Percentiles rank a stretch among this genome's conserved stretches.
Conservation (phyloP, 2,329 filamentous ascomycete genomes). For the Epichloe gansuensis region DNA sequence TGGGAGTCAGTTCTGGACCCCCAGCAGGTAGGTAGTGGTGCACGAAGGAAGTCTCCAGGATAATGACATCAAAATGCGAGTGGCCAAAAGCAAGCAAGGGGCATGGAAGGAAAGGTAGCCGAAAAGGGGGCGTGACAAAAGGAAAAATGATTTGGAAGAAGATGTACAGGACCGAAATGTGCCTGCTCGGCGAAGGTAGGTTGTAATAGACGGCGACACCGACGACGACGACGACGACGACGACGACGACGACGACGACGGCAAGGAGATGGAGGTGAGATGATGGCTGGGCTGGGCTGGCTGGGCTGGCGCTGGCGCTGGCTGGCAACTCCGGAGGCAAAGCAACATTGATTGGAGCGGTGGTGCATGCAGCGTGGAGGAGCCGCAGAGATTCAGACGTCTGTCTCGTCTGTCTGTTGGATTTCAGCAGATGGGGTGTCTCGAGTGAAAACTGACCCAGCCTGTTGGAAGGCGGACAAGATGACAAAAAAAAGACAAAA, state of each 20-base stretch:
- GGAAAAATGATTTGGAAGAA: background rate
- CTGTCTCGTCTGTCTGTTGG: background rate
- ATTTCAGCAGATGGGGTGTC: background rate
- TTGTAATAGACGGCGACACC: background rate
- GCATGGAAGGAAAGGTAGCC: background rate
- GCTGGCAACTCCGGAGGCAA: background rate
- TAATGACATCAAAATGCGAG: conserved; percentile 2
- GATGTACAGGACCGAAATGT: background rate
- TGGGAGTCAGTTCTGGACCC: background rate
- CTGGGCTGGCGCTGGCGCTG: background rate
- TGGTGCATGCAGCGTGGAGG: background rate
- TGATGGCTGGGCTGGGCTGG: background rate
- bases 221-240: background rate
- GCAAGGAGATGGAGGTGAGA: too few relatives aligned
- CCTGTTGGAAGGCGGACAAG: conserved; percentile 1
- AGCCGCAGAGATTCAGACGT: background rate
- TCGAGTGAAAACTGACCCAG: background rate
- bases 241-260: background rate
- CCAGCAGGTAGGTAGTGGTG: background rate
- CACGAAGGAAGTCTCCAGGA: background rate
- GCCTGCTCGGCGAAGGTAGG: background rate
- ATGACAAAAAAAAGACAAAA: background rate
- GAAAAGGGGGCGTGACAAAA: background rate
- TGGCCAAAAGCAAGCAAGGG: background rate
- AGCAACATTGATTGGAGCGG: background rate